Percentiles rank a stretch among this genome's conserved stretches.
Evolutionary conservation across 2,329 filamentous ascomycete species (phyloP).

Genomic region (Clonostachys rhizophaga): DNA sequence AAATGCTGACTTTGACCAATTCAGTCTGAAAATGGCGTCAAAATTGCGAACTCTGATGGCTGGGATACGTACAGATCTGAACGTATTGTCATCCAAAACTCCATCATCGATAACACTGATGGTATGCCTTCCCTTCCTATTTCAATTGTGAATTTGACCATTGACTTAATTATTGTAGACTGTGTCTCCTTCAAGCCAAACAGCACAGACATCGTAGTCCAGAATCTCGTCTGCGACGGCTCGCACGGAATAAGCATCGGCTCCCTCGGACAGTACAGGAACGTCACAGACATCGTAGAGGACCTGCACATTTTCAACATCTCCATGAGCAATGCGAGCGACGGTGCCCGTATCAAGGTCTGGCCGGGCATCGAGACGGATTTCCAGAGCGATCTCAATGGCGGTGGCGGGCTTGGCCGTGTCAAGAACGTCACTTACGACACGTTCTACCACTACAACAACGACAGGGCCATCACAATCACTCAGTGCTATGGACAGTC

Average conservation of each 20-base stretch:
- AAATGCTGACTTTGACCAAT: conserved; percentile 36
- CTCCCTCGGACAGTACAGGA: conserved; percentile 62
- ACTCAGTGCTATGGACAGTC: conserved; percentile 17
- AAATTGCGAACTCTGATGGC: conserved; percentile 58
- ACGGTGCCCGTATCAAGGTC: conserved; percentile 70
- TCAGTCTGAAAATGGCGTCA: conserved; percentile 42
- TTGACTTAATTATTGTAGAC: conserved; percentile 24
- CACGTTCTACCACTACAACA: conserved; percentile 48
- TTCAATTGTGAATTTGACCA: too few species aligned
- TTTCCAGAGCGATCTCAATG: conserved; percentile 52
- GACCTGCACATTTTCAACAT: conserved; percentile 61
- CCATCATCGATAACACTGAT: conserved; percentile 58
- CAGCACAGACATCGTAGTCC: conserved; percentile 62
- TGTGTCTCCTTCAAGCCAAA: conserved; percentile 75
- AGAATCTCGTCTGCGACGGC: conserved; percentile 63
- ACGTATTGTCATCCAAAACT: conserved; percentile 63
- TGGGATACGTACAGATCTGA: conserved; percentile 60
- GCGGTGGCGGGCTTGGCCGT: conserved; percentile 46
- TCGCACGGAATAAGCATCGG: conserved; percentile 70
- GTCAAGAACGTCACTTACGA: conserved; percentile 61
- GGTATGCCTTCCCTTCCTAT: conserved; percentile 10
- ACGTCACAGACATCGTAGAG: conserved; percentile 61
- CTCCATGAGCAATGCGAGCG: conserved; percentile 53
- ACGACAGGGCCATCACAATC: conserved; percentile 34
- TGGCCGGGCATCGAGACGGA: conserved; percentile 50